Evolutionary conservation across 2,329 filamentous ascomycete species (phyloP).

Genomic region (Microdochium bolleyi): DNA sequence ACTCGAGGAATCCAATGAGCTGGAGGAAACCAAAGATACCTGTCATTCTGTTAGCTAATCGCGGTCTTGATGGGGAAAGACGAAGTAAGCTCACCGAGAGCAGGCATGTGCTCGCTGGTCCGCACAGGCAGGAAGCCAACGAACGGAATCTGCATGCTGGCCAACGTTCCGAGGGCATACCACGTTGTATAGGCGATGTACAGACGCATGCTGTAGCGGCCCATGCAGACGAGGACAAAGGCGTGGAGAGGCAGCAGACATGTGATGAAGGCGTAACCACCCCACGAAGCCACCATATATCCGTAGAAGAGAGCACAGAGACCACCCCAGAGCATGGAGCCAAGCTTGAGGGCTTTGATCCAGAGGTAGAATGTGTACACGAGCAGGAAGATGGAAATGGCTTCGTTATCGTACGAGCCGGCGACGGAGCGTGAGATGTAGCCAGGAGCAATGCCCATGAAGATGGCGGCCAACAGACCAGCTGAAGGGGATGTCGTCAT

Average conservation of each 20-base stretch:
- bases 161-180: conserved; percentile 92
- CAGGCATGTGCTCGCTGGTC: conserved; percentile 98
- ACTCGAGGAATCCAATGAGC: conserved; percentile 86
- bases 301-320: conserved; percentile 94
- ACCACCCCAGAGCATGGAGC: conserved; percentile 93
- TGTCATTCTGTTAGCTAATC: conserved; percentile 23
- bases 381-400: conserved; percentile 96
- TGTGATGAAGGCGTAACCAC: conserved; percentile 99
- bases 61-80: neutral
- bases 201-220: conserved; percentile 83
- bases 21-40: conserved; percentile 95
- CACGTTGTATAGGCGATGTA: conserved; percentile 98
- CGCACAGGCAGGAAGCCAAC: conserved; percentile 94
- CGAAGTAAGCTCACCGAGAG: conserved; percentile 59
- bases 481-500: conserved; percentile 95
- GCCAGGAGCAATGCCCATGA: conserved; percentile 96
- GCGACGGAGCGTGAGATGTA: conserved; percentile 98
- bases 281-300: conserved; percentile 99
- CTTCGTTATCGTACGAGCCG: conserved; percentile 98
- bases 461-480: conserved; percentile 84
- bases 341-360: conserved; percentile 97
- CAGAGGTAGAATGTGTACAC: conserved; percentile 98
- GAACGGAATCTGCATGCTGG: conserved; percentile 98
- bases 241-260: conserved; percentile 91
- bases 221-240: conserved; percentile 94